Evolutionary conservation across 2,329 filamentous ascomycete genomes (phyloP), one percentile per base, ranked within the genome.

Genomic region (Penicillium sp.): DNA sequence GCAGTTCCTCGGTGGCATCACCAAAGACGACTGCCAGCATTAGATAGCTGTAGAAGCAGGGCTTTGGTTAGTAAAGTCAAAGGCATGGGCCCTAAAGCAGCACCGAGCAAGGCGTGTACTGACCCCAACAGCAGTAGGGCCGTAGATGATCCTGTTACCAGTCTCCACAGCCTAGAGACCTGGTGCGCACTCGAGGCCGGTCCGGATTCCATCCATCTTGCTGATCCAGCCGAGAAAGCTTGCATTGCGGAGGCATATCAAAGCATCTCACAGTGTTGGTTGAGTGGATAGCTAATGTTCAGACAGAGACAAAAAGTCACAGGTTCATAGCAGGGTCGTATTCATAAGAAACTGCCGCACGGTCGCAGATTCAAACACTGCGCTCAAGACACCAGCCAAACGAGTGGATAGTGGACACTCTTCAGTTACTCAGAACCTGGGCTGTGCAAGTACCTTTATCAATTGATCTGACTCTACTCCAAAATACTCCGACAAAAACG

Each of bases 101-200:
- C 41, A 5, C 15, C 12, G 20, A 45, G 37, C 15, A 45, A 45
- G 17, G 22, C 8, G 20, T 22, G 35, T 31, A 67, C 69, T 41
- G 63, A 75, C 73, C 73, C 73, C 15, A 69, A 56, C 17, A 75
- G 58, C 45, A 72, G 57, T 15, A 72, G 42, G 61, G 70, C 66
- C 25, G 71, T 64, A 12, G 71, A 72, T 17, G 65, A 55, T 31
- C 55, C 61, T 14, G 69, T 68, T 20, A 72, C 54, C 48, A 69
- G 56, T 57, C 63, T 71, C 69, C 72, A 73, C 35, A 57, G 50
- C 28, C 22, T 49, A 22, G 41, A 50, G 17, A 55, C 51, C 8
- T 28, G 43, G 15, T 38, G 42, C 3, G 37, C 43, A 50, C 47
- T 20, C n/a, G 37, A 5, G 31, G 15, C 41, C 11, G 45, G 15